Base-by-base conservation (phyloP, 805 yeast species). In the Pichia pseudocactophila region DNA sequence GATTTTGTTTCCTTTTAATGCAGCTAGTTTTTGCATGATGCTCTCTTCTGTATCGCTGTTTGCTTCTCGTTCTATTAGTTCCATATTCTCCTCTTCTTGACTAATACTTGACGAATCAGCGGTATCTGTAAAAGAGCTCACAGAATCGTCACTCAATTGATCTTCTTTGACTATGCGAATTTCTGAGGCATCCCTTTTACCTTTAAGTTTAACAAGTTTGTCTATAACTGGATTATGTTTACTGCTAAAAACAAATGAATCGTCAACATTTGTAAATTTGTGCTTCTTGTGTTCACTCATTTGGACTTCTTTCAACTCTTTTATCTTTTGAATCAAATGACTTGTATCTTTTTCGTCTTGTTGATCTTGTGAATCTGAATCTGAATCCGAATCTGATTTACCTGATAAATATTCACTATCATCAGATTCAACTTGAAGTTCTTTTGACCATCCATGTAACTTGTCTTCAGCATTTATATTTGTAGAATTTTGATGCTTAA, bases 161-260 rank as follows among this genome's bases (percentile, higher is more conserved):
- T 55, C 63, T 27, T 56, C 63, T 39, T 60, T 49, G 9, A 56
- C 54, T 27, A 64, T 50, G 17, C 71, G 56, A 13, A 58, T 52
- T 30, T 40, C 31, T 18, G 15, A 11, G 12, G 40, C 27, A 30
- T 30, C 35, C 18, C 48, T 62, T 41, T 50, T 61, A 26, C 57
- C 65, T 50, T 67, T 73, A 41, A 64, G 47, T 28, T 66, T 66
- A 55, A 60, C 69, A 43, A 71, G 52, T 4, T 69, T 65, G 2
- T 63, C 69, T 67, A 66, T 65, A 2, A 72, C 72, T 3, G 10
- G 11, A 2, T 25, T 22, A 18, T 38, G 44, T 3, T 35, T 36
- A 10, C 39, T 41, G n/a, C 43, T 45, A 8, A 44, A 34, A n/a
- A n/a, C n/a, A n/a, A n/a, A n/a, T n/a, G n/a, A n/a, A n/a, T n/a